These are phyloP conservation scores for Aristolochia fimbriata DNA, from an alignment of 164 flowering plant species.

Conservation along the genomic window DNA sequence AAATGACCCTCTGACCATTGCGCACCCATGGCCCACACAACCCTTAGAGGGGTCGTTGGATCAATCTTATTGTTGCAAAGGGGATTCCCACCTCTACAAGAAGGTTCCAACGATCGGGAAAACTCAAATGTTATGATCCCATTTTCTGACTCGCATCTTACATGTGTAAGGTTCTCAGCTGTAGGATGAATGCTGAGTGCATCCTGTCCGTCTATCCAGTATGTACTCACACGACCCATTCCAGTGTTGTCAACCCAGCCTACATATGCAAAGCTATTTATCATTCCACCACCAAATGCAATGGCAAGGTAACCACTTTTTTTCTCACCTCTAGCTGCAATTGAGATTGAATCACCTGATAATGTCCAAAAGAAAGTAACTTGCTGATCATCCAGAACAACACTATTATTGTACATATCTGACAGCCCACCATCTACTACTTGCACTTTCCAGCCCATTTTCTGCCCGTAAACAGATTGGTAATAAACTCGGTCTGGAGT, in stretches of 20 bases:
- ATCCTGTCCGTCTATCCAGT: constrained; percentile 86
- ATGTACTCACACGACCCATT: constrained; percentile 61
- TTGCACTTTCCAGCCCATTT: constrained; percentile 97
- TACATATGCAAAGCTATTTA: constrained; percentile 83
- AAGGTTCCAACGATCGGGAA: constrained; percentile 67
- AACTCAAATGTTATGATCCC: constrained; percentile 91
- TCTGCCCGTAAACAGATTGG: constrained; percentile 57
- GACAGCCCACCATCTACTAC: constrained; percentile 97
- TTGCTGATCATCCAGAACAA: constrained; percentile 90
- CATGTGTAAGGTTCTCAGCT: constrained; percentile 73
- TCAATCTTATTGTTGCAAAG: constrained; percentile 88
- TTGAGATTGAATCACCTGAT: constrained; percentile 53
- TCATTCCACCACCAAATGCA: constrained; percentile 87
- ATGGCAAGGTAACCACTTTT: constrained; percentile 93
- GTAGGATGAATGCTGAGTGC: constrained; percentile 69
- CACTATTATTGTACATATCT: constrained; percentile 92
- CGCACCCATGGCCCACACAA: constrained; percentile 97
- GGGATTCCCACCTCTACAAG: constrained; percentile 36
- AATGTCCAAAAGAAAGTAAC: constrained; percentile 89
- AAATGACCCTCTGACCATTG: constrained; percentile 62
- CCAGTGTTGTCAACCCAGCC: constrained; percentile 80
- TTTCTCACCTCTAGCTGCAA: constrained; percentile 90
- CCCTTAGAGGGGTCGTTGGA: constrained; percentile 76
- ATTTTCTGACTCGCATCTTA: constrained; percentile 82
- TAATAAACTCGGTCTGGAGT: constrained; percentile 91